Conservation (phyloP, 73 alveolate species). For the Tetrahymena borealis region DNA sequence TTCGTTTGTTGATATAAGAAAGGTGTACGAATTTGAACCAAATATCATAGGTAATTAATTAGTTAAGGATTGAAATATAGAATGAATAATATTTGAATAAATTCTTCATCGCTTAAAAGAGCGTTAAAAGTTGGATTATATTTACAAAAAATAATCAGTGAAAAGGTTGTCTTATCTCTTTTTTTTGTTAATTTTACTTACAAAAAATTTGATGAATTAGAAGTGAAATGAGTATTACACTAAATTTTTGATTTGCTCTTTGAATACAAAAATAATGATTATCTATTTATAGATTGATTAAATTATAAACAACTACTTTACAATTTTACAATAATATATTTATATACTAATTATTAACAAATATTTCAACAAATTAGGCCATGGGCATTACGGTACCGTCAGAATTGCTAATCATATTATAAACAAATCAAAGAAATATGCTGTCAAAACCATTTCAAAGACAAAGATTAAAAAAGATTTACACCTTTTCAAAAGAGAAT, state of each 20-base stretch:
- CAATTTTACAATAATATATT: background rate
- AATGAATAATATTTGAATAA: too few relatives aligned
- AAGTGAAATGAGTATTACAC: background rate
- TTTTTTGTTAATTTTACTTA: background rate
- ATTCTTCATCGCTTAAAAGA: too few relatives aligned
- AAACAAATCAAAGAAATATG: background rate
- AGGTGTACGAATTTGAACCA: background rate
- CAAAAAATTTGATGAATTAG: background rate
- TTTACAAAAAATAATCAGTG: too few relatives aligned
- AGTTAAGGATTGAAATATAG: background rate
- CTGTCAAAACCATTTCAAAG: constrained; percentile 33
- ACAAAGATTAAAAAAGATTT: constrained; percentile 47
- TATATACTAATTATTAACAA: background rate
- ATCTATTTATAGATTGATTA: background rate
- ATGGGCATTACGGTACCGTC: constrained; percentile 10
- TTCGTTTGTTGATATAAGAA: background rate
- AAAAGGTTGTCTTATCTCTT: too few relatives aligned
- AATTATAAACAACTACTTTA: background rate
- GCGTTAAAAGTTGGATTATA: too few relatives aligned
- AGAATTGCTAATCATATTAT: background rate
- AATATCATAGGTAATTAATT: background rate
- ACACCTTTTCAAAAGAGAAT: constrained; percentile 68
- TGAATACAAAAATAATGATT: background rate
- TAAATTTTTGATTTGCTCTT: background rate
- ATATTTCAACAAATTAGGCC: background rate